Base-by-base conservation (phyloP, 2,329 filamentous ascomycete species). In the Chrysoporthe cubensis region DNA sequence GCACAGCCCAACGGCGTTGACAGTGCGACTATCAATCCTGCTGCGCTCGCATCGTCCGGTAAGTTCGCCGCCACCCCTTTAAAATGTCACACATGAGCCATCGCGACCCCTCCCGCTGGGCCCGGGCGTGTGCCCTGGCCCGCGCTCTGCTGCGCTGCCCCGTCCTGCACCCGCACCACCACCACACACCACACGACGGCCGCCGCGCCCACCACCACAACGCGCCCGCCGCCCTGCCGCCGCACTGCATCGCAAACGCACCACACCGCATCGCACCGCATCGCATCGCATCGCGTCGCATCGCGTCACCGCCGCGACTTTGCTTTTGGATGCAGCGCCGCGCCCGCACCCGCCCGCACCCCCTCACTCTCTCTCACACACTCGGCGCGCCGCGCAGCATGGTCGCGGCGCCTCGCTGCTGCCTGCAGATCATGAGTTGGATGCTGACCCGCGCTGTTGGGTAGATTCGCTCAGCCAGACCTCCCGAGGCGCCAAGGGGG, bases 11-110 rank as follows among this genome's bases (percentile, higher is more conserved):
- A 90, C 84, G 88, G 88, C 81, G 91, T 91, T 87, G 91, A 92
- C 79, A 91, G 91, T 84, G 92, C 91, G 78, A 96, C 93, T 78
- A 96, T 97, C 85, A 93, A 96, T 85, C 93, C 93, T 79, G 92
- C 92, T 76, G 92, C 91, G 72, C 86, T 97, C 83, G 93, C 91
- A 83, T 90, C 90, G 78, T 83, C 89, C 84, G 88, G 91, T 95
- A 89, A 80, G 83, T 85, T 46, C 50, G 59, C 65, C 70, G 69
- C 66, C 18, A 60, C 71, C 62, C 64, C 65, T 61, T 56, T n/a
- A 60, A 58, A 66, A 37, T 71, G 54, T 68, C 68, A 62, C 65
- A 70, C 68, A 68, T 70, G 68, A 68, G 64, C 68, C 68, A 69
- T 69, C 68, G 65, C 62, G 66, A 69, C 68, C 68, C 68, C 68